A percentile compares a stretch with the other conserved stretches of the same genome.
These are phyloP conservation scores for Zasmidium angulare DNA, from an alignment of 2,329 filamentous ascomycete species.

Conservation along the genomic window DNA sequence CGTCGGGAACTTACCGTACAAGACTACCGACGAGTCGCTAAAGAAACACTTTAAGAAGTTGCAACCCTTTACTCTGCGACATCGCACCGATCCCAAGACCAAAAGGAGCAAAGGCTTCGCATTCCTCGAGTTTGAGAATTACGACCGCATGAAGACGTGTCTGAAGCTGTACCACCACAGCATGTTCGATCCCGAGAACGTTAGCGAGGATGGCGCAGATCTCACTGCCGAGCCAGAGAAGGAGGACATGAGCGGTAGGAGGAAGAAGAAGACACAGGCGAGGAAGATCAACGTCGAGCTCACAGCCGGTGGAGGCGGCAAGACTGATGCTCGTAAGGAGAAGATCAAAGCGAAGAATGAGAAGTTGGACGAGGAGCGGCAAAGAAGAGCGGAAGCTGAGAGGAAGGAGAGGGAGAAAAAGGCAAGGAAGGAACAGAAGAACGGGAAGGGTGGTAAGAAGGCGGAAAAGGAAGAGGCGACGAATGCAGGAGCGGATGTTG, in stretches of 20 bases:
- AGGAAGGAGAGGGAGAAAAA: slow-evolving; percentile 46
- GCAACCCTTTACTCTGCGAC: slow-evolving; percentile 67
- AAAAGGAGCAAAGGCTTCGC: slow-evolving; percentile 72
- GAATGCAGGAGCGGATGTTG: slow-evolving; percentile 5
- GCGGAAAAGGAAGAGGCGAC: background rate
- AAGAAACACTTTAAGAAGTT: slow-evolving; percentile 76
- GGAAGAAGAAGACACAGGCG: slow-evolving; percentile 48
- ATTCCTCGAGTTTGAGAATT: slow-evolving; percentile 85
- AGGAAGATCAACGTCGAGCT: slow-evolving; percentile 91
- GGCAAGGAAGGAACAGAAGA: slow-evolving; percentile 37
- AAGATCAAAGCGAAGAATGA: slow-evolving; percentile 85
- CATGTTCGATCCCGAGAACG: slow-evolving; percentile 56
- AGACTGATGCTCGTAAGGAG: slow-evolving; percentile 67
- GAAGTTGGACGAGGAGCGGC: slow-evolving; percentile 72
- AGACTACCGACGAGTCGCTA: slow-evolving; percentile 69
- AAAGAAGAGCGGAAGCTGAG: slow-evolving; percentile 51
- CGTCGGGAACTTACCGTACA: slow-evolving; percentile 87
- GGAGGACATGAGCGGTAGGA: slow-evolving; percentile 26
- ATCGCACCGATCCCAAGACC: slow-evolving; percentile 67
- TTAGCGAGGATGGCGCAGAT: slow-evolving; percentile 13
- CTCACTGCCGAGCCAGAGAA: slow-evolving; percentile 4
- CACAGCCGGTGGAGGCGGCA: slow-evolving; percentile 81
- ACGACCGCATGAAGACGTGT: slow-evolving; percentile 88
- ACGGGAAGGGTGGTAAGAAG: slow-evolving; percentile 33
- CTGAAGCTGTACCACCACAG: slow-evolving; percentile 88